Conservation (phyloP, 2,329 filamentous ascomycete species). For the Parasarocladium wereldwijsianum region DNA sequence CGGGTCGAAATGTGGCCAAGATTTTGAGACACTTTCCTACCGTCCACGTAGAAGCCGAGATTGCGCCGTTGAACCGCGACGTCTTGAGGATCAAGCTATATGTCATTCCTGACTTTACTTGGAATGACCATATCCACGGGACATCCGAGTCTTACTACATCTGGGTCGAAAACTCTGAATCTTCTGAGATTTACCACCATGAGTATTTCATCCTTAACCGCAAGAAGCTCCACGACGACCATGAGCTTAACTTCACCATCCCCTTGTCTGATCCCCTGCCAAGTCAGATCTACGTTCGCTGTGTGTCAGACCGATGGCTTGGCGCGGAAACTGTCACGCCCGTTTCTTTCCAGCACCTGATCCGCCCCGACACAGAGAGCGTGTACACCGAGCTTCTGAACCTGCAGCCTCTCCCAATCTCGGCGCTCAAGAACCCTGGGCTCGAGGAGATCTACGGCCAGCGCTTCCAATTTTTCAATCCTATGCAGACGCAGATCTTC, state of each 20-base stretch:
- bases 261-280: slow-evolving; percentile 85
- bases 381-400: slow-evolving; percentile 91
- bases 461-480: slow-evolving; percentile 93
- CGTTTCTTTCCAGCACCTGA: slow-evolving; percentile 94
- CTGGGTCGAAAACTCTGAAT: slow-evolving; percentile 98
- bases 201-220: slow-evolving; percentile 90
- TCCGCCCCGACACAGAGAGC: slow-evolving; percentile 92
- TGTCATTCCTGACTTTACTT: slow-evolving; percentile 78
- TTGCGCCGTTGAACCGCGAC: slow-evolving; percentile 87
- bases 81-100: slow-evolving; percentile 82
- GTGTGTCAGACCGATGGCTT: slow-evolving; percentile 90
- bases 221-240: slow-evolving; percentile 85
- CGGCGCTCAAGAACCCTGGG: slow-evolving; percentile 71
- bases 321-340: slow-evolving; percentile 92
- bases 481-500: slow-evolving; percentile 98
- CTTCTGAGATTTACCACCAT: slow-evolving; percentile 92
- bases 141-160: slow-evolving; percentile 95
- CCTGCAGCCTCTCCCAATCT: slow-evolving; percentile 75
- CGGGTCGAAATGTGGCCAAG: slow-evolving; percentile 68
- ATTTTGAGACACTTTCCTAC: slow-evolving; percentile 87
- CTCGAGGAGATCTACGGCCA: slow-evolving; percentile 80
- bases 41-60: slow-evolving; percentile 78
- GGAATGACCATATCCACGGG: slow-evolving; percentile 90
- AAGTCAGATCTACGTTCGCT: slow-evolving; percentile 88
- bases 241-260: slow-evolving; percentile 96